These are phyloP conservation scores for Haplosporangium sp. DNA, from an alignment of 371 early-diverging fungal genomes.

Conservation along the genomic window DNA sequence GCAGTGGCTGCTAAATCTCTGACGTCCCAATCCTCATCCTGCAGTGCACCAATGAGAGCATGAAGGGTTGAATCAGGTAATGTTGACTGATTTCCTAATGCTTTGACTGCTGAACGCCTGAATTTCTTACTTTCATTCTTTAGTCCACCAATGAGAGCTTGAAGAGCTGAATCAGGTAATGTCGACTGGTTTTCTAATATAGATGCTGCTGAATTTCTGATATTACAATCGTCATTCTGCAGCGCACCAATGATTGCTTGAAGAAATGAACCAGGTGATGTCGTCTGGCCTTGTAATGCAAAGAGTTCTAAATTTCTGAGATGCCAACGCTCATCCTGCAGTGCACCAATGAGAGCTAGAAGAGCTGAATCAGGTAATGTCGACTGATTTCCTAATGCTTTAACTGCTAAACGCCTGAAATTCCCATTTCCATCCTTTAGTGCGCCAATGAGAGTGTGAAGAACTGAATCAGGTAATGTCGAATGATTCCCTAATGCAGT, in stretches of 20 bases:
- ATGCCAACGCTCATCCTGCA: too few relatives aligned
- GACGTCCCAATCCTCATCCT: not conserved
- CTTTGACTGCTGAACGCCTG: not conserved
- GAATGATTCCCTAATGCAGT: not conserved
- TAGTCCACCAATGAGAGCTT: not conserved
- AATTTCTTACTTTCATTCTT: not conserved
- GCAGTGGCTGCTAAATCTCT: not conserved
- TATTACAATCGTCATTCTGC: not conserved
- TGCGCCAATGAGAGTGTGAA: not conserved
- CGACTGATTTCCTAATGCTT: too few relatives aligned
- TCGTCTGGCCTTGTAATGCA: too few relatives aligned
- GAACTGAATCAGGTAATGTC: not conserved
- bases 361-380: too few relatives aligned
- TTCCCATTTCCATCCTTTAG: too few relatives aligned
- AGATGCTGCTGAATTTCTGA: not conserved
- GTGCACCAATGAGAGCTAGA: too few relatives aligned
- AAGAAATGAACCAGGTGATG: too few relatives aligned
- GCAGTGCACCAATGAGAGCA: not conserved
- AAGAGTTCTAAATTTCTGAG: too few relatives aligned
- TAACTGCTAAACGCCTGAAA: too few relatives aligned
- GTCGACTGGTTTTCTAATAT: too few relatives aligned
- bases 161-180: too few relatives aligned
- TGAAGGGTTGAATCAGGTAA: not conserved
- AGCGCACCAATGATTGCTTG: too few relatives aligned
- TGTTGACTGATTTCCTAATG: not conserved